Base-by-base conservation (phyloP, 2,329 filamentous ascomycete genomes). In the Fusarium sp. region DNA sequence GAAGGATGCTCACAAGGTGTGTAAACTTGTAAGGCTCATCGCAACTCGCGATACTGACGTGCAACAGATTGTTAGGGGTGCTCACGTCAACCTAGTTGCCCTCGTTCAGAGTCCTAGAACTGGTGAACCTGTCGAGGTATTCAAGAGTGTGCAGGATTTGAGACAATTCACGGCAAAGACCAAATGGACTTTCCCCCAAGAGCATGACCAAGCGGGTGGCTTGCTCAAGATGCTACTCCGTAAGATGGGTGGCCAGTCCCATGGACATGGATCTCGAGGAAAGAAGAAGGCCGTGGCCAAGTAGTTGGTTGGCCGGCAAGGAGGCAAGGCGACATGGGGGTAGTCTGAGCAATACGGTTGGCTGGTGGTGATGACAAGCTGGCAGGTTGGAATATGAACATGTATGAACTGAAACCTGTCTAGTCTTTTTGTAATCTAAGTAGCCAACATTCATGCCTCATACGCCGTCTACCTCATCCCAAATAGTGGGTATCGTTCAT, bases 41-140 rank as follows among this genome's bases (percentile, higher is more conserved):
- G 11, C 5, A 48, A 11, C 10, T 50, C 27, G 8, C 9, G 23
- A 9, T 0, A 41, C 50, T 61, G 0, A 63, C 13, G 1, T 18
- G 16, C 1, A 20, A 6, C 20, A 76, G 73, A n/a, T 35, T 2
- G 66, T 73, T 23, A 41, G 56, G 13, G 32, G 37, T 6, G 64
- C 16, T 2, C 59, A 60, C n/a, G 73, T 76, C 25, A 74, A 76
- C 41, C 63, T 75, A 9, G 61, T 71, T 3, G 73, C 67, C 54
- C 43, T 76, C 30, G 20, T 66, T 6, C 56, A 74, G 48, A 43
- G 39, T 18, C 50, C 61, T 13, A 16, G 39, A 14, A 64, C 62
- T 3, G 58, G 43, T 6, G 23, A 50, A 3, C 30, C 52, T 2
- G 70, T 73, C 14, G n/a, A 67, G 23, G 35, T 45, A 10, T 75